Percentiles rank a stretch among this genome's conserved stretches.
Conservation (phyloP, 1,284 basidiomycete genomes). For the Chalciporus sp. region DNA sequence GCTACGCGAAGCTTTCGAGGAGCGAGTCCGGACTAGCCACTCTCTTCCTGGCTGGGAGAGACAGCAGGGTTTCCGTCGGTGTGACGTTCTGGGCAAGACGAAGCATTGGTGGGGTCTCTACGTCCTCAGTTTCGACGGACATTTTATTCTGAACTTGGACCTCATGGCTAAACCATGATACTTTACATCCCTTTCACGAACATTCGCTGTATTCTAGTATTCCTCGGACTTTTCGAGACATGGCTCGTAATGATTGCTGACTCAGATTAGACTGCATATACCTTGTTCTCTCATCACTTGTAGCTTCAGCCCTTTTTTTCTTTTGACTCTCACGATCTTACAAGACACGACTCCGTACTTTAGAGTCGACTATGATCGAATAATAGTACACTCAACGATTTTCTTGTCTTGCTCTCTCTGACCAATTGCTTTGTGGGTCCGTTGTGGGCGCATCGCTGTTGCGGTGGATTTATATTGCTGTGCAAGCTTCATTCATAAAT, state of each 20-base stretch:
- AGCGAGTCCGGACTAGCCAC: constrained; percentile 19
- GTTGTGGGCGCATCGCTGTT: not conserved
- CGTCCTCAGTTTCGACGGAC: constrained; percentile 26
- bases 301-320: not conserved
- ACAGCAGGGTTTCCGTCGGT: constrained; percentile 38
- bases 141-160: constrained; percentile 39
- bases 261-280: not conserved
- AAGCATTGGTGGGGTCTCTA: constrained; percentile 39
- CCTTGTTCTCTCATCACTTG: not conserved
- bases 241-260: not conserved
- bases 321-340: not conserved
- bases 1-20: constrained; percentile 30
- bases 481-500: no score
- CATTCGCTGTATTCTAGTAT: not conserved
- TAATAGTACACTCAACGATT: not conserved
- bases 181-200: no score
- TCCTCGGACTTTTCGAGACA: not conserved
- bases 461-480: no score
- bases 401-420: not conserved
- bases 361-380: not conserved
- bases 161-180: constrained; percentile 16
- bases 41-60: constrained; percentile 35
- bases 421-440: no score
- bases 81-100: constrained; percentile 39
- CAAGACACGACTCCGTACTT: not conserved